Base-by-base conservation (phyloP, 768 basidiomycete genomes). In the Macrolepiota dolichaula region DNA sequence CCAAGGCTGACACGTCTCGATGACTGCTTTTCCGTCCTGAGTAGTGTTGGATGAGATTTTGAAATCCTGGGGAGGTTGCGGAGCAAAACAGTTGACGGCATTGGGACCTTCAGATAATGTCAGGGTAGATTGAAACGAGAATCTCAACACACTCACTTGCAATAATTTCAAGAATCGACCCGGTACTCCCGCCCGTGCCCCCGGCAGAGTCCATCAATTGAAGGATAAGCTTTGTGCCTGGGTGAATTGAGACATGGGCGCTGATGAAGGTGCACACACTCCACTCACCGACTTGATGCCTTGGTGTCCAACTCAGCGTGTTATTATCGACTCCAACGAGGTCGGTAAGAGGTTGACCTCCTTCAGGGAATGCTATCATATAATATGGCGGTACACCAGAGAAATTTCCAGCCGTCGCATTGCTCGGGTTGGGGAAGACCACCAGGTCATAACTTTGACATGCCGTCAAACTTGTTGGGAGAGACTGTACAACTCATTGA, bases 1-100 rank as follows among this genome's bases (percentile, higher is more conserved):
- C 81, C 81, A 82, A 1, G 78, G 77, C 37, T 79, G 65, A 64
- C 81, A 84, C 12, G 81, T 80, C 42, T 69, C 60, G 1, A 82
- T 57, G 9, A 64, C 66, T 17, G 36, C 44, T 19, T 52, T 42
- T n/a, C 32, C 57, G 25, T 66, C 64, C 9, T 63, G 65, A 0
- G 80, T 79, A 51, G 77, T 69, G 65, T 81, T 81, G 7, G 79
- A 61, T 4, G 69, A 61, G 19, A 81, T 69, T 0, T 69, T 75
- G 55, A 79, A 76, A 17, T 71, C 55, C 3, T 65, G 40, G 4
- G 63, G 63, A 9, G 63, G 52, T 32, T 68, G 51, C 47, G 67
- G 37, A 55, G 72, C 59, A 64, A 74, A 57, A 62, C 76, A 73
- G 66, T 74, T 64, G 42, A 73, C 75, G 15, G 67, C 65, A 47